Evolutionary conservation across 2,329 filamentous ascomycete genomes (phyloP).

Genomic region (Diaporthe sp.): DNA sequence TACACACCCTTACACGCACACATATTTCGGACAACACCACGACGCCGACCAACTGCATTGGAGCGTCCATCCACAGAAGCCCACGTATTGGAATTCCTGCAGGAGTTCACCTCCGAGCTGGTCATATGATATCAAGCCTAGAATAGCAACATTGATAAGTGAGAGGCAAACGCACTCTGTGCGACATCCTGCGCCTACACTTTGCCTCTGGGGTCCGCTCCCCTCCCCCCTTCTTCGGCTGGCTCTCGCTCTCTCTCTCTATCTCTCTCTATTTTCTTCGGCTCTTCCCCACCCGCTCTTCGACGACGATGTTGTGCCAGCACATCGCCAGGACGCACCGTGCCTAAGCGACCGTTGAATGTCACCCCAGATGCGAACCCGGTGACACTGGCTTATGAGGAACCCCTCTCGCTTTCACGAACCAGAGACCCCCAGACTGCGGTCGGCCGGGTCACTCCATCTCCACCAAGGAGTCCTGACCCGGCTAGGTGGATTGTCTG

Average conservation of each 20-base stretch:
- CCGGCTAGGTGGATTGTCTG: background rate
- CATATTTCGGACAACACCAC: background rate
- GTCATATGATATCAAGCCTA: slow-evolving; percentile 12
- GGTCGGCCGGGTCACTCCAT: background rate
- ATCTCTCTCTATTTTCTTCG: background rate
- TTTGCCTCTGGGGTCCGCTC: background rate
- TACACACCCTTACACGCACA: background rate
- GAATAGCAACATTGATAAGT: background rate
- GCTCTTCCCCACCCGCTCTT: background rate
- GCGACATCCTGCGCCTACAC: slow-evolving; percentile 11
- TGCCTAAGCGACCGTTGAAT: slow-evolving; percentile 1
- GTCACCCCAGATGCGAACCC: background rate
- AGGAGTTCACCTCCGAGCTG: background rate
- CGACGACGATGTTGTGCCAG: slow-evolving; percentile 21
- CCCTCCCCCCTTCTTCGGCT: background rate
- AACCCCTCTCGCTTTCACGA: background rate
- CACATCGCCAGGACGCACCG: slow-evolving; percentile 12
- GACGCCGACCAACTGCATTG: background rate
- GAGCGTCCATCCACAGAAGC: background rate
- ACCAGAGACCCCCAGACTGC: background rate
- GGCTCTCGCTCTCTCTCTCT: background rate
- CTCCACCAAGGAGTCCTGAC: background rate
- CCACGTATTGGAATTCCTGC: slow-evolving; percentile 8
- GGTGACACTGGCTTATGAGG: background rate
- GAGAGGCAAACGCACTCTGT: background rate